Evolutionary conservation across 1,284 basidiomycete species (phyloP), one percentile per base, ranked within the genome.

Genomic region (Rhodofomes roseus): DNA sequence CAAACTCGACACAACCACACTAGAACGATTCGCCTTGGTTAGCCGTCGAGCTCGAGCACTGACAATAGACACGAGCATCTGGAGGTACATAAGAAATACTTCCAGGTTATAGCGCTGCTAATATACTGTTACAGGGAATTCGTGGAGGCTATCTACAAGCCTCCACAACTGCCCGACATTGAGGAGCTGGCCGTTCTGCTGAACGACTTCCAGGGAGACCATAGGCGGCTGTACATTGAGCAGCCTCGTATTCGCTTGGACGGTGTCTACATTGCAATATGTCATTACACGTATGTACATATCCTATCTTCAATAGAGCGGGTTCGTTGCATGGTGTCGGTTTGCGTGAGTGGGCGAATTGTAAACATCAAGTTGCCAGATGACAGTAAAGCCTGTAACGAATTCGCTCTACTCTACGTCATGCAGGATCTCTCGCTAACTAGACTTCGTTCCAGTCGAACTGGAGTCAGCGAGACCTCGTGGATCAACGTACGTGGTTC

Each of bases 251-350:
- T 96, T 40, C 84, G 94, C 44, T 74, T 90, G 65, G 94, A 96
- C 64, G 94, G 94, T 4, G 86, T 93, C 18, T 96, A 95, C 71
- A 95, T 96, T 60, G 86, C 92, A 27, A 87, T 93, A 16, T 95
- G 93, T 69, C 93, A 95, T 70, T 95, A 92, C 66, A 78, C 88
- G 89, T 91, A 70, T 66, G 83, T 71, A 71, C 61, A 44, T 53
- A 53, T 31, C 52, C 34, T 59, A 48, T 56, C 31, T 52, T n/a
- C 29, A 52, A 52, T 60, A 55, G 54, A 23, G 11, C 48, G 23
- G 58, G 39, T 41, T 50, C 54, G 12, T 56, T 58, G 16, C 44
- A 51, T 11, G n/a, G n/a, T n/a, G 29, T 31, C n/a, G n/a, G 12
- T 4, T 60, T 62, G 54, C 36, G 4, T 50, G 43, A 22, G 43